Evolutionary conservation across 495 filamentous ascomycete species (phyloP), one percentile per base, ranked within the genome.

Genomic region (Chaetomium cochliodes): DNA sequence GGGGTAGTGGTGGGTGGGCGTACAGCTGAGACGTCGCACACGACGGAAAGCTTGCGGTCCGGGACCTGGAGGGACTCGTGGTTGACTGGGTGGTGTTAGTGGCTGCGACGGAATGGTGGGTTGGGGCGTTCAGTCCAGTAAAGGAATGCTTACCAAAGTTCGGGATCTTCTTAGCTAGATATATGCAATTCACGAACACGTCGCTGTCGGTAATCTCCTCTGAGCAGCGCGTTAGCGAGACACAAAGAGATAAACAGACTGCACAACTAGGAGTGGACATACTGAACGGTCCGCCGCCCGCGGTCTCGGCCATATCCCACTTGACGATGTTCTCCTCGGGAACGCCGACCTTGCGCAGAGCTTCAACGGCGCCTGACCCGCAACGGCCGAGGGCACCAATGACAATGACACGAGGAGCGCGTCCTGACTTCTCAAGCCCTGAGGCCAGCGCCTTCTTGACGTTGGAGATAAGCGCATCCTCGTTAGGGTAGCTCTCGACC

Each of bases 251-350:
- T 8, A 37, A 20, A 23, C 1, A 25, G 5, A 0, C 11, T 16
- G 5, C 7, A 11, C 18, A 20, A n/a, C 46, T 2, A 50, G n/a
- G 8, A 12, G 18, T 41, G n/a, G 7, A 70, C 73, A 53, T 58
- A 75, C 73, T 75, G 81, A 96, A 97, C 26, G 93, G 93, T 16
- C 93, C 93, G 33, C 90, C 88, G 72, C 83, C 84, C 3, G 78
- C 80, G n/a, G 93, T 97, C 84, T 97, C 94, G 2, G 81, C 87
- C 77, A 98, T 83, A 81, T 98, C 94, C 93, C 93, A 97, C 81
- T 92, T 86, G 69, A 93, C 76, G 67, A 96, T 86, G 68, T 90
- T 85, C 64, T 85, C 84, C 20, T 88, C 84, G 13, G 87, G 84
- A 37, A 97, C 80, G 51, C 92, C 93, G 25, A 86, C 88, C 77